Base-by-base conservation (phyloP, 2,329 filamentous ascomycete species). In the Stagonosporopsis tanaceti region DNA sequence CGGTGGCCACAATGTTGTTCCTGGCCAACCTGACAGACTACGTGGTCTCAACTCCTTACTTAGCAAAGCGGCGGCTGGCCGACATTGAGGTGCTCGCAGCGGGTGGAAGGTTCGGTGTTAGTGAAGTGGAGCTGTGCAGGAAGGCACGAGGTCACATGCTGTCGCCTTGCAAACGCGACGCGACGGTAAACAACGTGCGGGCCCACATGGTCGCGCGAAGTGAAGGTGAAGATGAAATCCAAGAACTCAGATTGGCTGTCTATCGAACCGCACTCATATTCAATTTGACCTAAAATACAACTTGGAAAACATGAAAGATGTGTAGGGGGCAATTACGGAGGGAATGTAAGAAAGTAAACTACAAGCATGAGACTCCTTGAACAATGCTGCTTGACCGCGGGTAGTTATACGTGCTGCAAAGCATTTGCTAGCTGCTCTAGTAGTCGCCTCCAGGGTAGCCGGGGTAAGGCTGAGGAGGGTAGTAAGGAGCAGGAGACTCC, bases 231-330 rank as follows among this genome's bases (percentile, higher is more conserved):
- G 38, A 25, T 46, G 24, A 42, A 30, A 4, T 47, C 53, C 46
- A 28, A 44, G 37, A 34, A 47, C 12, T 42, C 51, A 54, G 47
- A 41, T 52, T 48, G 42, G 38, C 47, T 47, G 54, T 57, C 54
- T 57, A 57, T 57, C 9, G 54, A 57, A 53, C 37, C 47, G 50
- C 39, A 58, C 50, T 58, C 39, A 59, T 57, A 58, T 60, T 57
- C 53, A 57, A 60, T 65, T 52, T 58, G 47, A 39, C 42, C 50
- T 57, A 59, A 62, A 53, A 44, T 53, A 61, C 61, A 64, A 58
- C 47, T 44, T 20, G 47, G 50, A 50, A 59, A 50, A 50, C 50
- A 50, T 57, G 44, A 40, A 38, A 30, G 55, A 51, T 54, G 46
- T 52, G 52, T 56, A 57, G 47, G 39, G 53, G 56, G 54, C 53